These are phyloP conservation scores for Penicillium freii DNA, from an alignment of 2,329 filamentous ascomycete genomes.

Conservation along the genomic window DNA sequence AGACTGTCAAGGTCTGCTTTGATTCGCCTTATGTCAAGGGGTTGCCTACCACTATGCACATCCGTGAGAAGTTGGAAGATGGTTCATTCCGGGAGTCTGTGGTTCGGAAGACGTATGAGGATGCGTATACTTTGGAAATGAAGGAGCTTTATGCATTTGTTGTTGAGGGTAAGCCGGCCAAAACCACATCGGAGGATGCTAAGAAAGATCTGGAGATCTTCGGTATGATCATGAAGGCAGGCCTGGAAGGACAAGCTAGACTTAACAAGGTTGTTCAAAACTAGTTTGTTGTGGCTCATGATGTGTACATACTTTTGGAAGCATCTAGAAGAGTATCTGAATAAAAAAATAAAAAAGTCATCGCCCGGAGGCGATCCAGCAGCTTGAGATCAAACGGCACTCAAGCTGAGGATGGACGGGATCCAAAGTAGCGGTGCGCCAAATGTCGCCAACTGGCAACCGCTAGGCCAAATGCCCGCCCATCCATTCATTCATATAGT, in stretches of 20 bases:
- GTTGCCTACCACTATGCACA: slow-evolving; percentile 51
- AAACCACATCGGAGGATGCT: slow-evolving; percentile 46
- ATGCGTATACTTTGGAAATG: slow-evolving; percentile 47
- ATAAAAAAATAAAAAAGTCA: not conserved
- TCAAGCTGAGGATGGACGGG: not conserved
- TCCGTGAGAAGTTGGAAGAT: slow-evolving; percentile 45
- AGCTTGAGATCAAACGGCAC: not conserved
- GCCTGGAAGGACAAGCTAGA: slow-evolving; percentile 30
- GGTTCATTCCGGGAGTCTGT: slow-evolving; percentile 40
- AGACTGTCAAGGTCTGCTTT: slow-evolving; percentile 54
- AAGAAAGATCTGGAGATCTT: slow-evolving; percentile 43
- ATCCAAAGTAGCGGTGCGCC: not conserved
- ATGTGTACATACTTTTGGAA: not conserved
- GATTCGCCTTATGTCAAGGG: slow-evolving; percentile 62
- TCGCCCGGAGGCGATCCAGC: not conserved
- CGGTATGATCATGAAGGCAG: slow-evolving; percentile 38
- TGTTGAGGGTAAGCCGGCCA: slow-evolving; percentile 39
- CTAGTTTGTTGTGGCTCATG: not conserved
- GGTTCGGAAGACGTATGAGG: slow-evolving; percentile 49
- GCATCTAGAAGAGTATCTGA: not conserved
- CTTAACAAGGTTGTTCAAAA: not conserved
- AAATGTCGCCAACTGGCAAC: not conserved
- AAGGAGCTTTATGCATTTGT: slow-evolving; percentile 41
- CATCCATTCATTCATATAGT: not conserved
- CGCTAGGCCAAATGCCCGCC: not conserved